Evolutionary conservation across 2,329 filamentous ascomycete species (phyloP), one percentile per base, ranked within the genome.

Genomic region (Alternaria postmessia): DNA sequence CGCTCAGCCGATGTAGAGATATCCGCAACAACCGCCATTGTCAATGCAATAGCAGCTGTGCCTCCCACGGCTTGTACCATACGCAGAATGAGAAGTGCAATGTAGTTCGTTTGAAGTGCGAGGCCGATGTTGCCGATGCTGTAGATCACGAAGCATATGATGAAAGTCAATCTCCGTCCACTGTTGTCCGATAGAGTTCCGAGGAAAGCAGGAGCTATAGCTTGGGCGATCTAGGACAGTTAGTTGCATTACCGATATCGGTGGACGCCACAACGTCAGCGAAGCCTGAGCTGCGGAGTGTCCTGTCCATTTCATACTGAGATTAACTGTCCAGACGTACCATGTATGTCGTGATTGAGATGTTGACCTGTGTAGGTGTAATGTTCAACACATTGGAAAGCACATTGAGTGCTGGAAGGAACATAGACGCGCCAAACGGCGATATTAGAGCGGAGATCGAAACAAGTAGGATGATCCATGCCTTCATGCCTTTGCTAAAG

Each of bases 11-110:
- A 88, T 0, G 89, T 88, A 0, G 89, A 84, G 4, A 94, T 83
- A 68, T 95, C 92, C 0, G 90, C 88, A 8, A 94, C 86, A 3
- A 93, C 87, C 1, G 88, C 91, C 64, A 86, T 90, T 0, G 86
- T 87, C 1, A 95, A 80, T 0, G 91, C 65, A 28, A 82, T 81
- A 2, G 78, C 78, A 9, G 78, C 77, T 28, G 78, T 79, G 34
- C 76, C 76, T 0, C 81, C 81, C 51, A 74, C 65, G 58, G 79
- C 76, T 62, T 82, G 77, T 5, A 79, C 47, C 59, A 74, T 72
- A 7, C 77, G 72, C 7, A 79, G 62, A 8, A 79, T 58, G 7
- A 79, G 67, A 3, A 79, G 64, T 5, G 76, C 77, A 5, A 69
- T 61, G 47, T 77, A 79, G 51, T 74, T 75, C 26, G 75, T 75